A percentile compares a stretch with the other conserved stretches of the same genome.
phyloP scores from a whole-genome alignment of 306 rosid genomes.

The Malus orientalis region DNA sequence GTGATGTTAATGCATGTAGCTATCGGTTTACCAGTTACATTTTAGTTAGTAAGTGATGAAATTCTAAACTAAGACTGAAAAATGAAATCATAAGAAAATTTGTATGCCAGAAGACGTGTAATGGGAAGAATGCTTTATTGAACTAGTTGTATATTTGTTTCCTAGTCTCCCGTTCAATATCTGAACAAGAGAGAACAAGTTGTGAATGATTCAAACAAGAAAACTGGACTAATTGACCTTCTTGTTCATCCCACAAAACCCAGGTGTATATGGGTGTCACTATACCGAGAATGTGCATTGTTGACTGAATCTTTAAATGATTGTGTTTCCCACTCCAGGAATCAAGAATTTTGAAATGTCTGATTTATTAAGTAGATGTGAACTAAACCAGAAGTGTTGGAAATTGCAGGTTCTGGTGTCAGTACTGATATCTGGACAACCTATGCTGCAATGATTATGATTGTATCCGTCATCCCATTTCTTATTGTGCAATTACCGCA shows the following conservation, averaged over 20 bases:
- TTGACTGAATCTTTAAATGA: background rate
- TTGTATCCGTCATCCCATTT: conserved; percentile 68
- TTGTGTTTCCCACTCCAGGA: background rate
- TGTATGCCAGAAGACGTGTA: background rate
- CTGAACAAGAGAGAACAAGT: background rate
- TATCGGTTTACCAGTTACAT: background rate
- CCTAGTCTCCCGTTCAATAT: background rate
- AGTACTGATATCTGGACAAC: conserved; percentile 94
- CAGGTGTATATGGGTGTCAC: background rate
- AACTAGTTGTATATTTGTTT: background rate
- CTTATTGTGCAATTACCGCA: conserved; percentile 85
- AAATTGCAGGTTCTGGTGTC: conserved; percentile 81
- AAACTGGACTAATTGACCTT: background rate
- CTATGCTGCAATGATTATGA: conserved; percentile 83
- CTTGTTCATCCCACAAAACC: background rate
- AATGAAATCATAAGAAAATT: background rate
- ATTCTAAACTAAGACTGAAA: background rate
- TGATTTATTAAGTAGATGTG: background rate
- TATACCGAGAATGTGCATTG: no score
- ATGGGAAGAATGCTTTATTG: background rate
- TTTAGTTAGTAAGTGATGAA: background rate
- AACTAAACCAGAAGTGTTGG: conserved; percentile 5
- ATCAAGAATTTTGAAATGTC: background rate
- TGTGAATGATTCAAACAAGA: background rate
- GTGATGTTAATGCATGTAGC: background rate